Evolutionary conservation across 306 rosid species (phyloP).

Genomic region (Fagus sylvatica): DNA sequence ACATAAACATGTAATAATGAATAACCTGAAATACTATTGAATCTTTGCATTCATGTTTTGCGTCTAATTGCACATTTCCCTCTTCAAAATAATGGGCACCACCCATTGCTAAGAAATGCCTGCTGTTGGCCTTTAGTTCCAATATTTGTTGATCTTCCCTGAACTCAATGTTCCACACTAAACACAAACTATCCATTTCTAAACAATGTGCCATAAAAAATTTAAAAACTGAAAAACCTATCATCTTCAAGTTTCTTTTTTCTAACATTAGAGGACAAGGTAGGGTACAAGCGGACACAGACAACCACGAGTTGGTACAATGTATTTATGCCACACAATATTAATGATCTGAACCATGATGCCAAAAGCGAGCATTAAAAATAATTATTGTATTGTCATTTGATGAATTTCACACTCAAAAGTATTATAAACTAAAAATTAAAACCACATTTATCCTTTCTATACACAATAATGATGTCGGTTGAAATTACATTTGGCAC

Average conservation of each 20-base stretch:
- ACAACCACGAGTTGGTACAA: not conserved
- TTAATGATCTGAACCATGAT: too few species aligned
- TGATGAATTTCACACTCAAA: too few species aligned
- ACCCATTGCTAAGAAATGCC: constrained; percentile 50
- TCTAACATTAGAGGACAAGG: not conserved
- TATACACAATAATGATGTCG: too few species aligned
- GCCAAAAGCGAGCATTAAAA: too few species aligned
- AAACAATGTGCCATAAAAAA: constrained; percentile 27
- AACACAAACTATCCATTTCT: constrained; percentile 98
- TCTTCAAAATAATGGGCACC: not conserved
- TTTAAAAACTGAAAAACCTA: constrained; percentile 5
- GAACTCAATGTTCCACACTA: constrained; percentile 86
- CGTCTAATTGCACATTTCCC: constrained; percentile 52
- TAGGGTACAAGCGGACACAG: not conserved
- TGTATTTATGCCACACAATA: too few species aligned
- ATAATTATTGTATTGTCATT: too few species aligned
- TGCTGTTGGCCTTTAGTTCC: constrained; percentile 68
- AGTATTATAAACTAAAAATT: too few species aligned
- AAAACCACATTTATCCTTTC: too few species aligned
- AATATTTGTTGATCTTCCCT: constrained; percentile 68
- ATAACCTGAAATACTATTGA: constrained; percentile 82
- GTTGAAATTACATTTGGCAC: too few species aligned
- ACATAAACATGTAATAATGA: constrained; percentile 5
- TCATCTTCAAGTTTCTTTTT: not conserved
- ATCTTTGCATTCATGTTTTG: constrained; percentile 91